These are phyloP conservation scores for Pythium phragmitis DNA, from an alignment of 352 stramenopile genomes.

Conservation along the genomic window DNA sequence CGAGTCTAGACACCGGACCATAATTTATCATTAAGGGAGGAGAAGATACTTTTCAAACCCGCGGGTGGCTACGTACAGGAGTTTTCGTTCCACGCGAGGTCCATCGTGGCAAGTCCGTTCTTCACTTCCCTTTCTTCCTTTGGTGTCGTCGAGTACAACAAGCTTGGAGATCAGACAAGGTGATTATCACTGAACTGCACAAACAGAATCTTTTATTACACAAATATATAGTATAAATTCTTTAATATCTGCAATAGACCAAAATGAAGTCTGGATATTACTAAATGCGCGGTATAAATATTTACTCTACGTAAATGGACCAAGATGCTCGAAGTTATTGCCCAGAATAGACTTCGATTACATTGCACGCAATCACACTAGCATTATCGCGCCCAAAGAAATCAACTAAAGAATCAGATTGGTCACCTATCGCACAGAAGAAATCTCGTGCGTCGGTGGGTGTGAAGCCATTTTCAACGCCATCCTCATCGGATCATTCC, in stretches of 20 bases:
- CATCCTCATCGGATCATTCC: not conserved
- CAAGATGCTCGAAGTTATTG: no score
- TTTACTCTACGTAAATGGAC: no score
- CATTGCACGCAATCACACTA: no score
- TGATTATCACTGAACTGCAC: constrained; percentile 11
- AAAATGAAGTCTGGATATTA: no score
- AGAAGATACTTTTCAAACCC: not conserved
- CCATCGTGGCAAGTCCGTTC: constrained; percentile 34
- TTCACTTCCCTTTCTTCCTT: not conserved
- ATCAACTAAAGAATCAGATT: constrained; percentile 19
- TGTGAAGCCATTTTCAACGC: not conserved
- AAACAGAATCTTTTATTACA: not conserved
- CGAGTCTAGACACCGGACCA: constrained; percentile 28
- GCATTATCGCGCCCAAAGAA: not conserved
- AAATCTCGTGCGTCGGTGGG: constrained; percentile 12
- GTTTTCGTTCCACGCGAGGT: constrained; percentile 68
- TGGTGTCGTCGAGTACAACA: not conserved
- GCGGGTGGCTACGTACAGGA: constrained; percentile 51
- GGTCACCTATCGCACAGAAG: not conserved
- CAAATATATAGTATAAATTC: not conserved
- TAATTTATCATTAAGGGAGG: not conserved
- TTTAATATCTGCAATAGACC: no score
- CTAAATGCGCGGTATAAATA: no score
- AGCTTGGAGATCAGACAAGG: not conserved
- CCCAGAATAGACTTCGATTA: no score